phyloP scores from a whole-genome alignment of 441 rosid species.

The Mallotus repandus region DNA sequence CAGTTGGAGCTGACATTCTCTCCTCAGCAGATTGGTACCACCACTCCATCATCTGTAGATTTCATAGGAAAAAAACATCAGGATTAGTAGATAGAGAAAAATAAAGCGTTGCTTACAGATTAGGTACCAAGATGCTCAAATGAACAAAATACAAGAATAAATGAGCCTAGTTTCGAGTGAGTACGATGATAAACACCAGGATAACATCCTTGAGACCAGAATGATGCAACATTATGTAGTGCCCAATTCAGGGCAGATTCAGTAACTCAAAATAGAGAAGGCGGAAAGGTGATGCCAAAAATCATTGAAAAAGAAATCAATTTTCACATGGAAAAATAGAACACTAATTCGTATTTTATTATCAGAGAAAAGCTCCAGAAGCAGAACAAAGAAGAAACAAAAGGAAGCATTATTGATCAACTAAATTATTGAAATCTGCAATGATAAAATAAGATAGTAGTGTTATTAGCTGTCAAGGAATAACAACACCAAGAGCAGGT shows the following conservation, averaged over 20 bases:
- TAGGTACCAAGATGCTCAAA: background rate
- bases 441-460: background rate
- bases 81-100: background rate
- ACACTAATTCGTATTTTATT: background rate
- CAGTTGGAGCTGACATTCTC: constrained; percentile 98
- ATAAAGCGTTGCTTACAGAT: background rate
- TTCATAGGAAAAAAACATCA: background rate
- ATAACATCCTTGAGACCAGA: background rate
- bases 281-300: background rate
- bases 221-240: background rate
- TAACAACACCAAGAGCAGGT: background rate
- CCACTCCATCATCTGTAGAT: constrained; percentile 97
- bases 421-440: background rate
- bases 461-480: background rate
- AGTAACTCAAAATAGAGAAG: background rate
- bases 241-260: background rate
- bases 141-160: background rate
- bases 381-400: background rate
- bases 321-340: background rate
- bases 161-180: background rate
- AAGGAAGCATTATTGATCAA: background rate
- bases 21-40: constrained; percentile 99
- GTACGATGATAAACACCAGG: background rate
- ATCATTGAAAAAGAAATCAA: background rate
- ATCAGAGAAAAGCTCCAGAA: background rate